Base-by-base conservation (phyloP, 139 green algal species). In the Chlorella vulgaris region DNA sequence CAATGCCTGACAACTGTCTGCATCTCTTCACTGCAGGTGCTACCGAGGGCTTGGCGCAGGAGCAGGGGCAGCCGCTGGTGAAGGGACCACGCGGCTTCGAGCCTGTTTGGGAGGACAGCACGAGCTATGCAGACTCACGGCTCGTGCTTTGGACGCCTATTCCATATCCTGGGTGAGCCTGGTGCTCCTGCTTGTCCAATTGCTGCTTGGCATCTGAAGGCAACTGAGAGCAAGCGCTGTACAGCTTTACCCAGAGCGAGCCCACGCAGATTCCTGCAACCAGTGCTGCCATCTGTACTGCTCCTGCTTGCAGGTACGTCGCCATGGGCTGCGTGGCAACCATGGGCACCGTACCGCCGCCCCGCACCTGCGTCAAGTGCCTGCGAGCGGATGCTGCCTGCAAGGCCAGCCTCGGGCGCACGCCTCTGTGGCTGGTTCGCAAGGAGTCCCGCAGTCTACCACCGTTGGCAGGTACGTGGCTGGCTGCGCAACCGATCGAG, bases 121-220 rank as follows among this genome's bases (percentile, higher is more conserved):
- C 47, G 26, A 36, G 7, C 19, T 60, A 43, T 7, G 10, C 58
- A 0, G 80, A 84, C 51, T 36, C 74, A 29, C 86, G 83, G 60
- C 84, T 97, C 19, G 84, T 58, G 40, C 67, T 98, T 24, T 98
- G 93, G 94, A 82, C 85, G 69, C 93, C 94, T 0, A 69, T 96
- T 28, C 74, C 95, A 21, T 86, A 88, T 1, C 73, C 86, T 2
- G 95, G 95, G 65, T 89, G 31, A 53, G 70, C 55, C n/a, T n/a
- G n/a, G n/a, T n/a, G 51, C 28, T 29, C 1, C 31, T 38, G 15
- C 0, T 31, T 3, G 31, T 31, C 4, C 18, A 31, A 1, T 35
- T 71, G 65, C 62, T 24, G 31, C 58, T 66, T n/a, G 19, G 6
- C n/a, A n/a, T n/a, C n/a, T n/a, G n/a, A n/a, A n/a, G n/a, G n/a